phyloP scores from a whole-genome alignment of 2,329 filamentous ascomycete species.

The Microdochium bolleyi region DNA sequence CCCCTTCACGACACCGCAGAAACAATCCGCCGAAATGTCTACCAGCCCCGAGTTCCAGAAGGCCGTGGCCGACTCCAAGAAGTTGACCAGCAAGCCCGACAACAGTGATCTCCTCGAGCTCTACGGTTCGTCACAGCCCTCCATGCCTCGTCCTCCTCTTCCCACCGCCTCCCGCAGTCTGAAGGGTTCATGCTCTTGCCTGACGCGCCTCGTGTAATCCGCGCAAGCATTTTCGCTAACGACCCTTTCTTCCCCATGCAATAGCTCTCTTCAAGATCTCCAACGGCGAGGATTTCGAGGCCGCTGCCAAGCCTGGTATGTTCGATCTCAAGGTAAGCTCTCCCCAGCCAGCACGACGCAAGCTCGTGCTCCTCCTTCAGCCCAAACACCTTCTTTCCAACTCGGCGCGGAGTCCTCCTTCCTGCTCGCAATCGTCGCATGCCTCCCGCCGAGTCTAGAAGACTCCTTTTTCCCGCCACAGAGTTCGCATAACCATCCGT shows the following conservation, averaged over 20 bases:
- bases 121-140: constrained; percentile 40
- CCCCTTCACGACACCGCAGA: constrained; percentile 2
- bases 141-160: not conserved
- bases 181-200: not conserved
- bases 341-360: too few relatives aligned
- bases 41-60: constrained; percentile 40
- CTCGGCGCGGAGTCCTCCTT: not conserved
- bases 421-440: too few relatives aligned
- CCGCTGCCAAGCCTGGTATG: constrained; percentile 53
- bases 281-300: constrained; percentile 46
- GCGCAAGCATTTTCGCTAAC: not conserved
- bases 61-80: constrained; percentile 56
- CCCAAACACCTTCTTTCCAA: not conserved
- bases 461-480: too few relatives aligned
- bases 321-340: constrained; percentile 59
- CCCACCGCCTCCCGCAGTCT: not conserved
- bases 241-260: not conserved
- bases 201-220: not conserved
- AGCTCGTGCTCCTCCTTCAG: too few relatives aligned
- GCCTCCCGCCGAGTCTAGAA: too few relatives aligned
- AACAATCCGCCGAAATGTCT: constrained; percentile 27
- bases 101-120: constrained; percentile 58
- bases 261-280: constrained; percentile 52
- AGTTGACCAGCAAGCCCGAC: constrained; percentile 56
- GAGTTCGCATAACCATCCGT: too few relatives aligned